Percentiles rank a stretch among this genome's conserved stretches.
phyloP scores from a whole-genome alignment of 805 yeast species.

The Yarrowia porcina region DNA sequence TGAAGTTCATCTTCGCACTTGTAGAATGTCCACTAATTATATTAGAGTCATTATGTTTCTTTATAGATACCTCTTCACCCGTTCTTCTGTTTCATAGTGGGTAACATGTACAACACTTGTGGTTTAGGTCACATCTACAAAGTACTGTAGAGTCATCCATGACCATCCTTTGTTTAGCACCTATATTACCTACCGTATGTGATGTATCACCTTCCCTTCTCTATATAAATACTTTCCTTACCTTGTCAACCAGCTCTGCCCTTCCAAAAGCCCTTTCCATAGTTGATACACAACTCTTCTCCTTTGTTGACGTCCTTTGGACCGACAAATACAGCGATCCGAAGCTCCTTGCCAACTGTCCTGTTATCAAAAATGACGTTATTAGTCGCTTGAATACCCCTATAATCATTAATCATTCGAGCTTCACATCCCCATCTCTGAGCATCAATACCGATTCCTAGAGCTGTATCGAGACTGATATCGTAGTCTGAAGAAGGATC shows the following conservation, averaged over 20 bases:
- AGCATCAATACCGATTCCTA: slow-evolving; percentile 31
- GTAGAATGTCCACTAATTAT: no score
- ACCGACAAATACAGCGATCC: slow-evolving; percentile 30
- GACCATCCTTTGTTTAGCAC: no score
- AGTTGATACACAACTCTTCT: slow-evolving; percentile 31
- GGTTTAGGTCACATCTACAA: no score
- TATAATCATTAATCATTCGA: slow-evolving; percentile 32
- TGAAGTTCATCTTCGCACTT: no score
- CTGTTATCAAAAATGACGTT: slow-evolving; percentile 31
- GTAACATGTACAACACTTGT: no score
- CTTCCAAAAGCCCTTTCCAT: slow-evolving; percentile 33
- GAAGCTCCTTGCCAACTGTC: slow-evolving; percentile 27
- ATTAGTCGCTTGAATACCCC: slow-evolving; percentile 29
- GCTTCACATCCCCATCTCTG: slow-evolving; percentile 30
- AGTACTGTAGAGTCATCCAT: no score
- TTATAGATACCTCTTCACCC: no score
- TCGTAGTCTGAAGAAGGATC: slow-evolving; percentile 31
- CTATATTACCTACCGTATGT: no score
- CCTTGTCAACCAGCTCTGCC: slow-evolving; percentile 12
- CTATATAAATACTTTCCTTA: neutral
- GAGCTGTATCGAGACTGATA: slow-evolving; percentile 28
- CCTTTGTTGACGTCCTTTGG: slow-evolving; percentile 29
- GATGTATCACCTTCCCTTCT: no score
- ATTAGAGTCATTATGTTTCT: no score
- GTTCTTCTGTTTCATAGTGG: no score